Evolutionary conservation across 805 yeast species (phyloP).

Genomic region (Nakazawaea ishiwadae): DNA sequence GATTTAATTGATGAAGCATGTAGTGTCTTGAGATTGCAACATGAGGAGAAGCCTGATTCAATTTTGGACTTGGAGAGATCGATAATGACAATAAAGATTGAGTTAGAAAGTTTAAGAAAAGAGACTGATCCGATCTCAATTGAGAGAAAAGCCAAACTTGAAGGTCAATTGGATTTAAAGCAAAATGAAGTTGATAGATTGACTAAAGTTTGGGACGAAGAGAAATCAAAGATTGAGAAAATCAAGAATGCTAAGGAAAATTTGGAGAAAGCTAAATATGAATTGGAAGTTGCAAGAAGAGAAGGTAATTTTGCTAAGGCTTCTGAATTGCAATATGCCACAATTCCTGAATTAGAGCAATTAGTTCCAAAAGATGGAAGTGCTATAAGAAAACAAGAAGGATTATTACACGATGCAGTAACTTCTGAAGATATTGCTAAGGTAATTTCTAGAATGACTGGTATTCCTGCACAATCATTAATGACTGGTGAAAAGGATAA

Average conservation of each 20-base stretch:
- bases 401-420: conserved; percentile 81
- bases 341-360: conserved; percentile 73
- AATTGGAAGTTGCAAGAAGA: conserved; percentile 77
- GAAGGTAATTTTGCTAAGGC: conserved; percentile 85
- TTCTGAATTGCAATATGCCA: conserved; percentile 82
- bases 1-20: conserved; percentile 97
- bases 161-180: conserved; percentile 59
- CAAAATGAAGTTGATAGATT: conserved; percentile 63
- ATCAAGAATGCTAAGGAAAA: conserved; percentile 78
- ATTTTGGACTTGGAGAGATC: conserved; percentile 84
- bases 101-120: conserved; percentile 87
- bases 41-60: conserved; percentile 95
- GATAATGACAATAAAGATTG: conserved; percentile 92
- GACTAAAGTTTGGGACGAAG: conserved; percentile 83
- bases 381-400: conserved; percentile 20
- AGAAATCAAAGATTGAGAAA: conserved; percentile 68
- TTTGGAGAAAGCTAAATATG: conserved; percentile 78
- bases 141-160: conserved; percentile 73
- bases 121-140: conserved; percentile 83
- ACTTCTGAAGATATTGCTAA: conserved; percentile 91
- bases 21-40: conserved; percentile 89
- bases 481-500: conserved; percentile 95
- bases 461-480: conserved; percentile 87
- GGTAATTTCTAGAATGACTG: conserved; percentile 92
- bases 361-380: conserved; percentile 47